Evolutionary conservation across 257 asterid species (phyloP), one percentile per base, ranked within the genome.

Genomic region (Verbena officinalis): DNA sequence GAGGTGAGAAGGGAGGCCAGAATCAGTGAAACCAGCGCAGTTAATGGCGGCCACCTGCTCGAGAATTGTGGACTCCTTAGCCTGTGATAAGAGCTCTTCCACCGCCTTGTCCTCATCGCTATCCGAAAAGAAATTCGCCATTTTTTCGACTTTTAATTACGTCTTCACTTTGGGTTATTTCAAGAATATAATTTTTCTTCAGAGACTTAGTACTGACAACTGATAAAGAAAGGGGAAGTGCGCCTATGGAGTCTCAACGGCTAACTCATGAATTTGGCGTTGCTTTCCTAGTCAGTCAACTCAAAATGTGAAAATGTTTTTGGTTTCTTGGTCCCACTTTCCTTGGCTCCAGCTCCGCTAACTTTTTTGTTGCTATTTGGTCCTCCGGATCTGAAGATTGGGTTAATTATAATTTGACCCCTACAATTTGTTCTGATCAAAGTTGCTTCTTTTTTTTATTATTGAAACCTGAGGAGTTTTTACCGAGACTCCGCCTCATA

Each of bases 41-140:
- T 93, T 93, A 39, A 90, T 78, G 65, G 84, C 82, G 51, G 89
- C 91, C 36, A 90, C 80, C 67, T 93, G 96, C 65, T 90, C 95
- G 9, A 90, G 95, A 53, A 90, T 76, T 15, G 78, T 52, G 55
- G 85, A 71, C 45, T 93, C 99, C 89, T 78, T 86, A 0, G 96
- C 92, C 56, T 85, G 95, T 38, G 96, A 73, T 0, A 93, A 71
- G 24, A 93, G 73, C 24, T 87, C 94, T 6, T 87, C 85, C 59
- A 86, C 95, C 21, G 95, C 90, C 80, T 83, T 88, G 10, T 90
- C 96, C 2, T 84, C 91, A 38, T 93, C 97, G 64, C 96, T 89
- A n/a, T 89, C 95, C 0, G 90, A 78, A 24, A 90, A 73, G 64
- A 80, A 86, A 87, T 77, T 90, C 7, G 75, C 83, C 97, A 93